phyloP scores from a whole-genome alignment of 2,329 filamentous ascomycete genomes.

The Penicillium freii region DNA sequence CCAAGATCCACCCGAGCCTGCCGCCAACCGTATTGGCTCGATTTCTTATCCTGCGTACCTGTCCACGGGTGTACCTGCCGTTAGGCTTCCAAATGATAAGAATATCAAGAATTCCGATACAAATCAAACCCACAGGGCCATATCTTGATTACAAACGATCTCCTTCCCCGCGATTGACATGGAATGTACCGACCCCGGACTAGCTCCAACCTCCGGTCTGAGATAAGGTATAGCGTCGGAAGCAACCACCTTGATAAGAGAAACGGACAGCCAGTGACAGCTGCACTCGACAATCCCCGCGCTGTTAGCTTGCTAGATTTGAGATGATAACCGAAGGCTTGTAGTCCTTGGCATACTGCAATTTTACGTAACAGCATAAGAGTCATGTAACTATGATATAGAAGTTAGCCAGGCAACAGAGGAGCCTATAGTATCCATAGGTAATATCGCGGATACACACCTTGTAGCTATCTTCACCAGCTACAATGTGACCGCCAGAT shows the following conservation, averaged over 20 bases:
- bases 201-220: neutral
- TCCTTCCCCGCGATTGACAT: neutral
- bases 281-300: neutral
- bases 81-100: neutral
- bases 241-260: neutral
- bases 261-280: neutral
- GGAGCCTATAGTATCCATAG: neutral
- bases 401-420: too few relatives aligned
- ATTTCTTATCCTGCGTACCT: neutral
- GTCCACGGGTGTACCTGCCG: neutral
- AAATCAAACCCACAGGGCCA: neutral
- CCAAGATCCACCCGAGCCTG: neutral
- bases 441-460: neutral
- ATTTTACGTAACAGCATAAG: neutral
- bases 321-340: neutral
- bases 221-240: neutral
- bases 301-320: too few relatives aligned
- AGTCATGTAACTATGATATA: neutral
- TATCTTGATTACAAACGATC: neutral
- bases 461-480: neutral
- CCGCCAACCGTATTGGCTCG: neutral
- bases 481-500: neutral
- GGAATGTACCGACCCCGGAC: neutral
- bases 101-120: neutral
- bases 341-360: neutral